Conservation (phyloP, 371 early-diverging fungal genomes). For the Rhizopus sp. region DNA sequence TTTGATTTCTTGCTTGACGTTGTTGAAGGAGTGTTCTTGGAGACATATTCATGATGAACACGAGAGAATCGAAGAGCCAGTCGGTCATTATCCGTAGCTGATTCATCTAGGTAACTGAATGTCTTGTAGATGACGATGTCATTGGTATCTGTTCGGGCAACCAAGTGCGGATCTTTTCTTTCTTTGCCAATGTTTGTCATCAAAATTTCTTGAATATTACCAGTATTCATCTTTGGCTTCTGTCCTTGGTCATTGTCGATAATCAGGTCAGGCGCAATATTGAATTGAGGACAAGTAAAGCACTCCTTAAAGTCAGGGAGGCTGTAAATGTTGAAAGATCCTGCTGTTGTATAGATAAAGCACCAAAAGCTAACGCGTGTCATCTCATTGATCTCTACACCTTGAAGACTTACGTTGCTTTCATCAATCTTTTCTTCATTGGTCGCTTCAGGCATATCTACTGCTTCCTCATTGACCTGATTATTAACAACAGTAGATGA, state of each 20-base stretch:
- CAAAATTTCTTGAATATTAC: constrained; percentile 63
- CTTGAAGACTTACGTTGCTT: constrained; percentile 44
- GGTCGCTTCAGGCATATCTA: not conserved
- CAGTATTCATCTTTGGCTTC: not conserved
- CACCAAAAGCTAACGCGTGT: constrained; percentile 42
- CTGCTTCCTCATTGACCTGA: not conserved
- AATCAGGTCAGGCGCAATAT: constrained; percentile 61
- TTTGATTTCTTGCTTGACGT: not conserved
- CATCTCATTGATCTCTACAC: constrained; percentile 22
- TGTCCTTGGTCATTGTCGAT: constrained; percentile 44
- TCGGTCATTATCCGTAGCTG: constrained; percentile 39
- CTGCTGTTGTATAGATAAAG: constrained; percentile 35
- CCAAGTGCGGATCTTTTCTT: constrained; percentile 65
- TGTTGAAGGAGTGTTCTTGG: constrained; percentile 41
- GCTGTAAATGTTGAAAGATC: constrained; percentile 53
- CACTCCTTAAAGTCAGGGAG: constrained; percentile 74
- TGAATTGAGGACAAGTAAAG: constrained; percentile 69
- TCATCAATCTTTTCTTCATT: constrained; percentile 36
- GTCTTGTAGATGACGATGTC: constrained; percentile 78
- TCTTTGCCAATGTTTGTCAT: constrained; percentile 68
- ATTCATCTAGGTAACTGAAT: constrained; percentile 48
- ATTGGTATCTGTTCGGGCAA: constrained; percentile 67
- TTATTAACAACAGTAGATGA: not conserved
- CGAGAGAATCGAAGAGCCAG: constrained; percentile 77
- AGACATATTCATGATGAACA: constrained; percentile 69